Evolutionary conservation across 2,329 filamentous ascomycete genomes (phyloP), one percentile per base, ranked within the genome.

Genomic region (Colletotrichum destructivum): DNA sequence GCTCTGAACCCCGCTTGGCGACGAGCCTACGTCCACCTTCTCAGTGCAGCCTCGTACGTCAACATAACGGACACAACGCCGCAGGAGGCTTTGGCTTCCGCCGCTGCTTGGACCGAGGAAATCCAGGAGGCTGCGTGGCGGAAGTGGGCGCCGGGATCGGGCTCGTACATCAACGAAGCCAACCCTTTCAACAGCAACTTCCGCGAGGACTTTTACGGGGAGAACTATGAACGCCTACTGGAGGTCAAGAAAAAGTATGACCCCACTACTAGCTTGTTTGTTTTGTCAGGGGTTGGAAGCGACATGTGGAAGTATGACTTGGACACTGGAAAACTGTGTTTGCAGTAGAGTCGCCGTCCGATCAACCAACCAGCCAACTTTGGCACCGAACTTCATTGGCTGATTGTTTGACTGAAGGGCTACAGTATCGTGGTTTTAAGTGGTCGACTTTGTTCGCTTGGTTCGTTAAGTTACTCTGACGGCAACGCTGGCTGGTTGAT

Each of bases 101-200:
- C 69, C 4, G 70, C 57, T 8, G 66, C 55, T 4, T 70, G 66
- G 66, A 55, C 42, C 4, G 55, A 71, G 40, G 60, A 73, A 11
- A 56, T 57, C 0, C 60, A 71, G 54, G 71, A 74, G 51, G 16
- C 44, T 1, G 46, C 73, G 18, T 74, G 71, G 71, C 56, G 62
- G 12, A 51, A 71, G 44, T 73, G 71, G 54, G 72, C 73, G 4
- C 71, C 73, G 5, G 61, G 62, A 16, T 46, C 71, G 1, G 71
- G 73, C 16, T 60, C 75, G 2, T 83, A 83, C 62, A 73, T 81
- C 77, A 84, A 84, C 64, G 84, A 86, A 75, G 82, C 80, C 1
- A 81, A 82, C 71, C 82, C 81, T 18, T 76, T 76, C 49, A 72
- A 81, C 46, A 74, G 15, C 12, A 74, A 79, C 44, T 80, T 78